Evolutionary conservation across 2,329 filamentous ascomycete species (phyloP), one percentile per base, ranked within the genome.

Genomic region (Phaeosphaeria sp.): DNA sequence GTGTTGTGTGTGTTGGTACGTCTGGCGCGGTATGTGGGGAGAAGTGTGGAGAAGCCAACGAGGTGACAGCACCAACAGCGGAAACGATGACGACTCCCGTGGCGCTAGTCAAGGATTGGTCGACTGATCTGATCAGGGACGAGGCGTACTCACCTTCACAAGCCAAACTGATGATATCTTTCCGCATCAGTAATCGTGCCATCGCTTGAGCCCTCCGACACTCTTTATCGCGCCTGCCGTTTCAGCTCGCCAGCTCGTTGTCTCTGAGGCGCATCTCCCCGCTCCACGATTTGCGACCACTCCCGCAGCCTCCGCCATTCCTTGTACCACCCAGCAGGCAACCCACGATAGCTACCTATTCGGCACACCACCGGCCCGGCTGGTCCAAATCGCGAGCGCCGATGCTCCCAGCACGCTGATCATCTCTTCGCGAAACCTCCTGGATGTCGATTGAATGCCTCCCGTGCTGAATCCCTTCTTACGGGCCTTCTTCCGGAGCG

Each of bases 401-500:
- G 61, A 75, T 74, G 72, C 63, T 61, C 69, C 60, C 59, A 63
- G 57, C 63, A 57, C 60, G 57, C 63, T 57, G 57, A 63, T 52
- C 44, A 47, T 42, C 43, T 50, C 15, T 39, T 46, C 50, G 48
- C 62, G 54, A 61, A 63, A 46, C 46, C 53, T 54, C 42, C 54
- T 71, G 66, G 44, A 72, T 74, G 72, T 78, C 76, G 81, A 80
- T 83, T 90, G 90, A 88, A 97, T 97, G 93, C 93, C 93, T 89
- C 92, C 95, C 83, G 72, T 74, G 63, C 86, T 98, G 89, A 99
- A 99, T 82, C 95, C 95, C 79, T 98, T 97, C 82, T 86, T 99
- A 80, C 90, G 91, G 84, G 93, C 94, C 85, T 98, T 99, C 88
- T 97, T 97, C 86, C 93, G 92, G 84, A 98, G 93, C 87, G 89